These are phyloP conservation scores for Candida dajiaensis DNA, from an alignment of 805 yeast genomes.

Conservation along the genomic window DNA sequence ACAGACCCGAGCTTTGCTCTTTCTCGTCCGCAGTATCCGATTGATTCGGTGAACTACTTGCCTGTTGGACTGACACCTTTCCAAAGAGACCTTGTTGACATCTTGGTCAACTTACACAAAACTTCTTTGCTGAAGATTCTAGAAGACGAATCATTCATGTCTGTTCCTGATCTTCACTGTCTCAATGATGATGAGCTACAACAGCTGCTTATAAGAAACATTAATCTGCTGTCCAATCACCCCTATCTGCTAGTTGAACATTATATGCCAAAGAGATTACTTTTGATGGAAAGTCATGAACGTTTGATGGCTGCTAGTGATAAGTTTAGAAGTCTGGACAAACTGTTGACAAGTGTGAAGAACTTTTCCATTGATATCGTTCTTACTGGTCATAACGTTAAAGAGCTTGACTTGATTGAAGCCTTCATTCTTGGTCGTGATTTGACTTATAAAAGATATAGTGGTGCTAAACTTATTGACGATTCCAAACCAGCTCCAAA, in stretches of 20 bases:
- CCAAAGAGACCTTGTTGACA: constrained; percentile 39
- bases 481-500: constrained; percentile 16
- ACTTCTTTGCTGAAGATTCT: constrained; percentile 19
- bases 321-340: constrained; percentile 51
- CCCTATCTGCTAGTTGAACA: constrained; percentile 73
- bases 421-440: constrained; percentile 70
- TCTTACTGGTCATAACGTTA: constrained; percentile 54
- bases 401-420: constrained; percentile 75
- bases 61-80: constrained; percentile 39
- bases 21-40: background rate
- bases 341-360: constrained; percentile 26
- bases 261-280: constrained; percentile 63
- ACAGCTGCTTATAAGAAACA: constrained; percentile 38
- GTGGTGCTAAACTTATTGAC: background rate
- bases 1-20: background rate
- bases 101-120: constrained; percentile 38
- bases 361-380: constrained; percentile 27
- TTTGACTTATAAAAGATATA: constrained; percentile 38
- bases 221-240: constrained; percentile 51
- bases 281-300: constrained; percentile 61
- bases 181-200: constrained; percentile 28
- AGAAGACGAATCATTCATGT: background rate
- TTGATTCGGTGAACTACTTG: constrained; percentile 19
- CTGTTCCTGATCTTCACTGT: background rate
- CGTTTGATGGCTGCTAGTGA: constrained; percentile 48